Evolutionary conservation across 345 rosid species (phyloP).

Genomic region (Lepidium aucheri): DNA sequence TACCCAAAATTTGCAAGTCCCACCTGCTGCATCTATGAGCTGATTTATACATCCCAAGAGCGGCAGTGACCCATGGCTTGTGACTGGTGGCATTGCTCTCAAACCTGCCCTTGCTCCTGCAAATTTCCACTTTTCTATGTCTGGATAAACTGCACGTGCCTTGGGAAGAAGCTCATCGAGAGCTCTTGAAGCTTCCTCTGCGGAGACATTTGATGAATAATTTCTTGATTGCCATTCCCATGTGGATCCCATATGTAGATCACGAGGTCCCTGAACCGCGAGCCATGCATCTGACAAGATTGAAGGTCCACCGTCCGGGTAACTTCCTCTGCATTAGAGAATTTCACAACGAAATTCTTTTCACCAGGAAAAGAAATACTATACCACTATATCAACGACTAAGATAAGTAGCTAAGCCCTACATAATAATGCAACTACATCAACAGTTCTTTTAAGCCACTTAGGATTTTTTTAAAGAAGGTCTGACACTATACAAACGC

Average conservation of each 20-base stretch:
- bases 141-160: conserved; percentile 59
- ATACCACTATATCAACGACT: background rate
- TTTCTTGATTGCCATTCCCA: conserved; percentile 92
- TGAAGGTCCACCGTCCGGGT: conserved; percentile 61
- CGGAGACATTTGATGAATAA: conserved; percentile 46
- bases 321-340: conserved; percentile 45
- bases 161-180: conserved; percentile 71
- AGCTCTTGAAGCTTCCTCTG: conserved; percentile 67
- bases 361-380: background rate
- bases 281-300: conserved; percentile 86
- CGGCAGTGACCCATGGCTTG: conserved; percentile 73
- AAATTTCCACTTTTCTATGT: conserved; percentile 54
- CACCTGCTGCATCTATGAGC: conserved; percentile 31
- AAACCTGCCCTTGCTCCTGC: conserved; percentile 73
- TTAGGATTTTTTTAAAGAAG: background rate
- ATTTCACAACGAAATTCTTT: background rate
- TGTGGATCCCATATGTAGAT: conserved; percentile 66
- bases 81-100: conserved; percentile 86
- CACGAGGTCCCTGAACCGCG: conserved; percentile 57
- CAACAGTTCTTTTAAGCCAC: background rate
- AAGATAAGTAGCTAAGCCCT: background rate
- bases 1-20: conserved; percentile 53
- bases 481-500: background rate
- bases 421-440: background rate
- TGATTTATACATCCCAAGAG: conserved; percentile 61